Evolutionary conservation across 108 stramenopile genomes (phyloP).

Genomic region (Mediolabrus comicus): DNA sequence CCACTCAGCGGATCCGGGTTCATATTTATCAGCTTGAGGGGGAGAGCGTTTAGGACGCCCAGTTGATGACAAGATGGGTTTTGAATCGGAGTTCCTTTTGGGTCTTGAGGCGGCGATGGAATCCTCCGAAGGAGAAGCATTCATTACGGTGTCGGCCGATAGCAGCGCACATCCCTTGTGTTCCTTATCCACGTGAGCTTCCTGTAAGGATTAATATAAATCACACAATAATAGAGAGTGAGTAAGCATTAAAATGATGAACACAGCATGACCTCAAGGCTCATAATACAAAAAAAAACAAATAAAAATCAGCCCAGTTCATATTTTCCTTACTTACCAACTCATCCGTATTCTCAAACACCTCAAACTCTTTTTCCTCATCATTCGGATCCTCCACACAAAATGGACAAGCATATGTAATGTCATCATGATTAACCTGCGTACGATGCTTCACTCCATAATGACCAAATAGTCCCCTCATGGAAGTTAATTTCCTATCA

Average conservation of each 20-base stretch:
- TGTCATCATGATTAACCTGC: slow-evolving; percentile 4
- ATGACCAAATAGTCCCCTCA: slow-evolving; percentile 15
- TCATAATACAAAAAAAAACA: background rate
- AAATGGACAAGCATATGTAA: slow-evolving; percentile 13
- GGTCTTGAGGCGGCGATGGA: background rate
- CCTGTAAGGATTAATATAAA: background rate
- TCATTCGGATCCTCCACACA: background rate
- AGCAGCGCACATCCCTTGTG: background rate
- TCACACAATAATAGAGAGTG: background rate
- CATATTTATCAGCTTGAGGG: background rate
- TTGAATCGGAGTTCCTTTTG: background rate
- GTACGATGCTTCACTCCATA: slow-evolving; percentile 7
- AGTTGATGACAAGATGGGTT: background rate
- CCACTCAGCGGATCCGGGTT: too few relatives aligned
- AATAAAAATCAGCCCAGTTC: too few relatives aligned
- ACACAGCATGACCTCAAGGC: background rate
- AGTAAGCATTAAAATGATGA: background rate
- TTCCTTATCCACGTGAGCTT: background rate
- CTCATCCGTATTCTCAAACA: background rate
- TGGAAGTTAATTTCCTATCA: slow-evolving; percentile 9
- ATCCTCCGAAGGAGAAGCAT: background rate
- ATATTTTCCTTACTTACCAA: too few relatives aligned
- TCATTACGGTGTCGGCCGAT: background rate
- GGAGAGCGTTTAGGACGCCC: background rate
- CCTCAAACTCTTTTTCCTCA: slow-evolving; percentile 1